These are phyloP conservation scores for Tuber indicum DNA, from an alignment of 495 filamentous ascomycete species.

Conservation along the genomic window DNA sequence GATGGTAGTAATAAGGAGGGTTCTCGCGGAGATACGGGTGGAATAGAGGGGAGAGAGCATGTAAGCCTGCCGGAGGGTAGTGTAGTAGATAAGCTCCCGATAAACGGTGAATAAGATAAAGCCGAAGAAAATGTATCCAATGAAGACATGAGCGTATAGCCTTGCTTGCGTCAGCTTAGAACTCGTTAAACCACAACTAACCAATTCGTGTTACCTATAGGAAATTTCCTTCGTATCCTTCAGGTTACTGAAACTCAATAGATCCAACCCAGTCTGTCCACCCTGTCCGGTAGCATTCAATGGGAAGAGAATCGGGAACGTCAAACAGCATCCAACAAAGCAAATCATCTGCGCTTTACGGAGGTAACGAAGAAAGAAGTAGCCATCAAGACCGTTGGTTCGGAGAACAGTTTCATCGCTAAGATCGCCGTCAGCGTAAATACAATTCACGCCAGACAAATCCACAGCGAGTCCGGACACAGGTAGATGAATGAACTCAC, in stretches of 20 bases:
- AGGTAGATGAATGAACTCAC: constrained; percentile 20
- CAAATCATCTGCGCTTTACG: constrained; percentile 64
- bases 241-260: constrained; percentile 73
- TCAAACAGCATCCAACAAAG: constrained; percentile 73
- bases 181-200: constrained; percentile 11
- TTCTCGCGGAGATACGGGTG: constrained; percentile 84
- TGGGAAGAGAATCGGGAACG: constrained; percentile 79
- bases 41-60: constrained; percentile 80
- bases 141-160: constrained; percentile 68
- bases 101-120: constrained; percentile 87
- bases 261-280: constrained; percentile 60
- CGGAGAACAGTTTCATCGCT: constrained; percentile 41
- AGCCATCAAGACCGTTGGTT: constrained; percentile 71
- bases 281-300: constrained; percentile 76
- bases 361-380: constrained; percentile 79
- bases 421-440: constrained; percentile 4
- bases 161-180: constrained; percentile 6
- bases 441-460: not conserved
- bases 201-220: constrained; percentile 47
- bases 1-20: constrained; percentile 85
- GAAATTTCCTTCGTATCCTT: constrained; percentile 43
- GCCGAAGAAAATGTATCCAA: constrained; percentile 69
- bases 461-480: not conserved
- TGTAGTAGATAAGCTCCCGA: constrained; percentile 85
- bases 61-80: constrained; percentile 94